These are phyloP conservation scores for Bruguiera hainesii DNA, from an alignment of 441 rosid genomes.

Conservation along the genomic window DNA sequence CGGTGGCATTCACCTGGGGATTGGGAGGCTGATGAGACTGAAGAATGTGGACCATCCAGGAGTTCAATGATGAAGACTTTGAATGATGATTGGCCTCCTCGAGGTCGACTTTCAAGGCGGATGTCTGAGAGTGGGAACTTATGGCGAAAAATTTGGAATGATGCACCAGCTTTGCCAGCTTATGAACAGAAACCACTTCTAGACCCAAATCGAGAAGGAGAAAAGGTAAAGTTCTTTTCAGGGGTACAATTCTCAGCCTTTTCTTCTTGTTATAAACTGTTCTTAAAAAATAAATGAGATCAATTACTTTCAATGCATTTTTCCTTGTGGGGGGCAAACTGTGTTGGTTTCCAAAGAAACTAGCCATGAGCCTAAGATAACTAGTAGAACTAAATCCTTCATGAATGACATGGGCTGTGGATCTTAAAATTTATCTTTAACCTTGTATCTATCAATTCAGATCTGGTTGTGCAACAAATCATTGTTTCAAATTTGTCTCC, in stretches of 20 bases:
- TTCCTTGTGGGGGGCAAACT: too few species aligned
- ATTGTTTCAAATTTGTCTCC: not conserved
- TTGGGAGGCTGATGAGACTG: slow-evolving; percentile 57
- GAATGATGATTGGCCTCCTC: slow-evolving; percentile 84
- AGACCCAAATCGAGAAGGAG: slow-evolving; percentile 93
- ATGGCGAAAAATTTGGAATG: slow-evolving; percentile 92
- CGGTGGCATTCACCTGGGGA: slow-evolving; percentile 99
- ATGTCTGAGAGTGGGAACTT: slow-evolving; percentile 93
- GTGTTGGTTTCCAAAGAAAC: too few species aligned
- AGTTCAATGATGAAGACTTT: slow-evolving; percentile 27
- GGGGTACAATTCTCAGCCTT: not conserved
- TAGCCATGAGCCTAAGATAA: not conserved
- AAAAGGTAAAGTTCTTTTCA: slow-evolving; percentile 53
- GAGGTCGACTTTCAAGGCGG: slow-evolving; percentile 76
- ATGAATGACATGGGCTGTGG: not conserved
- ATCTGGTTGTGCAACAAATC: not conserved
- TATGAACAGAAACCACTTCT: slow-evolving; percentile 88
- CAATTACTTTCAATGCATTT: too few species aligned
- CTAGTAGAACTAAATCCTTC: not conserved
- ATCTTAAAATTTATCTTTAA: not conserved
- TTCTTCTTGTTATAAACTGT: not conserved
- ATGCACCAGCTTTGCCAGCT: slow-evolving; percentile 72
- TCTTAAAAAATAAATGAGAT: not conserved
- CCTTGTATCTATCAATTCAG: not conserved
- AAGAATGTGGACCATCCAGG: slow-evolving; percentile 38